Conservation (phyloP, 2,329 filamentous ascomycete species). For the Monilinia aucupariae region DNA sequence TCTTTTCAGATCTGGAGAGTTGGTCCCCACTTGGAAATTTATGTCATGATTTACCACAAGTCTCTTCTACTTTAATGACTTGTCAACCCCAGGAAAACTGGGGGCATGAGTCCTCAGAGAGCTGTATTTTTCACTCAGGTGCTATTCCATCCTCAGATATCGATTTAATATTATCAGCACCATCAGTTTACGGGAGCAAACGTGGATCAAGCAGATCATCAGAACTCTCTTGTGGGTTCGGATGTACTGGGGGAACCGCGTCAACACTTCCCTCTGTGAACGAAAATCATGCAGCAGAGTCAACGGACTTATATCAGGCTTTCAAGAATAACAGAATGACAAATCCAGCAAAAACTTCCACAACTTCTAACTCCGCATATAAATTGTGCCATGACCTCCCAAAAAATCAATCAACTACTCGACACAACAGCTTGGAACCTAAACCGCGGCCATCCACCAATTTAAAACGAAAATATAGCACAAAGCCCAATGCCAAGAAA, state of each 20-base stretch:
- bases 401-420: background rate
- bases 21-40: background rate
- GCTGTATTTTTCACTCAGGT: background rate
- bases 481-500: background rate
- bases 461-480: background rate
- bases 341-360: background rate
- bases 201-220: slow-evolving; percentile 18
- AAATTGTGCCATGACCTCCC: background rate
- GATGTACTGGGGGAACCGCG: slow-evolving; percentile 21
- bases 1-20: background rate
- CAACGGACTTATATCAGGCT: background rate
- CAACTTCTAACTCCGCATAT: background rate
- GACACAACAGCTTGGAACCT: background rate
- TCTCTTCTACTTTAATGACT: background rate
- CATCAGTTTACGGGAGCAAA: slow-evolving; percentile 10
- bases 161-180: slow-evolving; percentile 10
- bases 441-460: background rate
- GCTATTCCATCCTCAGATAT: slow-evolving; percentile 15
- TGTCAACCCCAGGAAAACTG: background rate
- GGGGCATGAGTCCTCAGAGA: background rate
- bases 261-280: slow-evolving; percentile 18
- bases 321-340: background rate
- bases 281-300: background rate
- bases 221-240: slow-evolving; percentile 16
- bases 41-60: background rate